Base-by-base conservation (phyloP, 1,139 yeast genomes). In the Sugiyamaella pinicola region DNA sequence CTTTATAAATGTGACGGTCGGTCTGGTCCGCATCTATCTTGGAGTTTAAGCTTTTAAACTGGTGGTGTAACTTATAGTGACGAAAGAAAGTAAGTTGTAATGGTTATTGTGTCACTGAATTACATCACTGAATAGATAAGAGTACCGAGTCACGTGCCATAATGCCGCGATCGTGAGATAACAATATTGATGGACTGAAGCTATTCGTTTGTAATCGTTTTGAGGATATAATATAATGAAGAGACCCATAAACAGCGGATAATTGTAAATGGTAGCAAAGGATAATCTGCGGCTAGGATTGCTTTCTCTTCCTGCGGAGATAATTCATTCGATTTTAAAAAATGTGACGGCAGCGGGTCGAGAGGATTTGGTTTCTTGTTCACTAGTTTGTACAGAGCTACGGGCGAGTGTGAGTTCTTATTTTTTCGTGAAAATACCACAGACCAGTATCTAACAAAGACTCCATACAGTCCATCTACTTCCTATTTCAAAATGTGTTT, bases 401-500 rank as follows among this genome's bases (percentile, higher is more conserved):
- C 37, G 49, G 35, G 37, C 17, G 19, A 38, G 22, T 29, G 37
- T 49, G 18, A 24, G 44, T 35, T 24, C 41, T 24, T 6, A 9
- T 24, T 24, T 24, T 5, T 24, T 9, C 9, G n/a, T n/a, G n/a
- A n/a, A n/a, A n/a, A n/a, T n/a, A n/a, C n/a, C n/a, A n/a, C n/a
- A n/a, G 28, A 5, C 28, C 28, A 24, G 28, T 22, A 12, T 12
- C 43, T 39, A 39, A 39, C 43, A 21, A 18, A 24, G 9, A n/a
- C n/a, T n/a, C 28, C 28, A 9, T 24, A 7, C 17, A 46, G 49
- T 19, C 49, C 15, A 31, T 37, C 13, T 13, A 37, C 17, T 47
- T 50, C 19, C 43, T 61, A 21, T 58, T 59, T 28, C 37, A 47
- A 5, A 47, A 48, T n/a, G 43, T 57, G 4, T 46, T 47, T 34